Evolutionary conservation across 2,329 filamentous ascomycete species (phyloP), one percentile per base, ranked within the genome.

Genomic region (Aspergillus fumigatiaffinis): DNA sequence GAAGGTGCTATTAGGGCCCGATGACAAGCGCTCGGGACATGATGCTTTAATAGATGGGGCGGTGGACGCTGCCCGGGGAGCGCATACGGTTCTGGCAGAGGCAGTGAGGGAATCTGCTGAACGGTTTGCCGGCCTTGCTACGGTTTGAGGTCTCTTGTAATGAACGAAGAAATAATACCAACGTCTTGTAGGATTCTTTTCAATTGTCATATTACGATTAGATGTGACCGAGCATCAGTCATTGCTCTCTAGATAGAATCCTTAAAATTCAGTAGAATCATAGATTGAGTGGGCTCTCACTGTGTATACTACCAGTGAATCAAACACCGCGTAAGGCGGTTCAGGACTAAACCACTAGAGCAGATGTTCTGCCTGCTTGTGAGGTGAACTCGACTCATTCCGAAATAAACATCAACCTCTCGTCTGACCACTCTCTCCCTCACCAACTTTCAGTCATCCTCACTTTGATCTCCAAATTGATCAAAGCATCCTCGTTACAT

Each of bases 41-140:
- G 84, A 87, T 57, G 72, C 78, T 20, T 72, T 89, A 52, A 78
- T 87, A 32, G 85, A 89, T 65, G 81, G 81, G 59, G 86, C 87
- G 52, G 84, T 87, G 29, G 82, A 84, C 68, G 85, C 86, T 35
- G 85, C 87, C 47, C 73, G 80, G 20, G 81, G 84, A 44, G 80
- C 82, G 35, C 77, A 87, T 58, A 75, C 80, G 2, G 85, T 89
- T 44, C 76, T 89, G 51, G 80, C 80, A 52, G 84, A 86, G 55
- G 84, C 85, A 53, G 76, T 88, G 17, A 82, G 80, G 55, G 86
- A 89, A 64, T 80, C 81, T 48, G 77, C 78, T 9, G 75, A 80
- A 63, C 70, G 68, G n/a, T 69, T 69, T 58, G 61, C 71, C 52
- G 69, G 68, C 42, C 57, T 71, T 46, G 29, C 56, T 10, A 50